Base-by-base conservation (phyloP, 352 stramenopile genomes). In the Pythium sukuiense region DNA sequence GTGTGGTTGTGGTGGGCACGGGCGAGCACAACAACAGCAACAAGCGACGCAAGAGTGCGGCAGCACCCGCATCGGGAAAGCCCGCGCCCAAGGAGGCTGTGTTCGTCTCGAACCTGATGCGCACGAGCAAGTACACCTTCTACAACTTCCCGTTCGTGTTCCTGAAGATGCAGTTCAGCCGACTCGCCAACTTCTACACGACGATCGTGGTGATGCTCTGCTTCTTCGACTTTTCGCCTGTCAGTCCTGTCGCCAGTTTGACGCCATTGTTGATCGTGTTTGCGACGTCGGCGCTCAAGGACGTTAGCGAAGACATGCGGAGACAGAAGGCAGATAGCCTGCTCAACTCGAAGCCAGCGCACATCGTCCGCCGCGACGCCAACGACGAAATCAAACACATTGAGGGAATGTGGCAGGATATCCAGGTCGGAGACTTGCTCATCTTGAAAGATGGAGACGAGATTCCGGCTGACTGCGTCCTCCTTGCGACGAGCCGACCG, bases 81-180 rank as follows among this genome's bases (percentile, higher is more conserved):
- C 12, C 53, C 6, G 24, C 52, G 11, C 6, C 57, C 0, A 37
- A 33, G 1, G 54, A 76, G 3, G 27, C 73, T 18, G 59, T 72
- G 20, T 95, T 94, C 61, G 81, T 71, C 67, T 81, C 81, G 33
- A 96, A 96, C 71, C 67, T 88, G 46, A 91, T 96, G 33, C 65
- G 79, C 37, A 95, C 88, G 59, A 96, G 86, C 81, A 95, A 96
- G 84, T 96, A 96, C 76, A 96, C 89, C 39, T 84, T 85, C 66
- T 96, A 92, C 82, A 96, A 96, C 76, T 96, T 96, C 59, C 70
- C 86, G 64, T 94, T 93, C 60, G 83, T 96, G 27, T 96, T 95
- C 32, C 70, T 96, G 48, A 92, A 93, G 75, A 93, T 95, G 81
- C 89, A 96, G 71, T 96, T 96, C 71, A 95, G 85, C 62, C 85